Conservation (phyloP, 1,139 yeast species). For the Suhomyces atakaporum region DNA sequence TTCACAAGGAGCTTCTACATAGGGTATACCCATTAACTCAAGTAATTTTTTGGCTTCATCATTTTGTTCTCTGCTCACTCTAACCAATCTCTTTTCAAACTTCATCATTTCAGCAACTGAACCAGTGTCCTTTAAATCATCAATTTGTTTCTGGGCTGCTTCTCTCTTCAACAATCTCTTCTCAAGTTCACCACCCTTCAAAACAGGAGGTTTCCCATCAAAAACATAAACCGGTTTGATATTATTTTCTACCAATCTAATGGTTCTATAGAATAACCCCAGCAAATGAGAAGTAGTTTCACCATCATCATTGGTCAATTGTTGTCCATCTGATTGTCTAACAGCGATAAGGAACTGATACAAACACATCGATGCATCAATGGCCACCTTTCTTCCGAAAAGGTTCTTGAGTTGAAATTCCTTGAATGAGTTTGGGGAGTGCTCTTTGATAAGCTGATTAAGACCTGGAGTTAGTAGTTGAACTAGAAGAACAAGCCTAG, state of each 20-base stretch:
- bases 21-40: conserved; percentile 92
- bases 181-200: conserved; percentile 91
- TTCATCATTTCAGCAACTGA: conserved; percentile 74
- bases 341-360: conserved; percentile 95
- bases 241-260: conserved; percentile 85
- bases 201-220: conserved; percentile 92
- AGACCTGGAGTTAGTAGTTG: conserved; percentile 55
- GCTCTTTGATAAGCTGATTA: conserved; percentile 78
- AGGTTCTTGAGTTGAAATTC: conserved; percentile 80
- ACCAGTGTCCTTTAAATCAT: conserved; percentile 75
- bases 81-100: conserved; percentile 83
- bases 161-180: conserved; percentile 80
- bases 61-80: conserved; percentile 86
- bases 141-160: conserved; percentile 77
- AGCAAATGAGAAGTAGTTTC: conserved; percentile 94
- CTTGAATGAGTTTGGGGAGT: conserved; percentile 81
- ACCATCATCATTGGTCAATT: conserved; percentile 82
- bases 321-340: conserved; percentile 95
- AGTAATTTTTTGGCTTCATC: conserved; percentile 87
- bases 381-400: conserved; percentile 94
- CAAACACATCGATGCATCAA: conserved; percentile 86
- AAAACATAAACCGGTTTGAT: conserved; percentile 95
- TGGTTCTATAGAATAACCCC: conserved; percentile 94
- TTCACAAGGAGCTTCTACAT: conserved; percentile 91
- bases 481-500: too few relatives aligned